Percentiles rank a stretch among this genome's conserved stretches.
Conservation (phyloP, 371 early-diverging fungal species). For the Mortierella sp. region DNA sequence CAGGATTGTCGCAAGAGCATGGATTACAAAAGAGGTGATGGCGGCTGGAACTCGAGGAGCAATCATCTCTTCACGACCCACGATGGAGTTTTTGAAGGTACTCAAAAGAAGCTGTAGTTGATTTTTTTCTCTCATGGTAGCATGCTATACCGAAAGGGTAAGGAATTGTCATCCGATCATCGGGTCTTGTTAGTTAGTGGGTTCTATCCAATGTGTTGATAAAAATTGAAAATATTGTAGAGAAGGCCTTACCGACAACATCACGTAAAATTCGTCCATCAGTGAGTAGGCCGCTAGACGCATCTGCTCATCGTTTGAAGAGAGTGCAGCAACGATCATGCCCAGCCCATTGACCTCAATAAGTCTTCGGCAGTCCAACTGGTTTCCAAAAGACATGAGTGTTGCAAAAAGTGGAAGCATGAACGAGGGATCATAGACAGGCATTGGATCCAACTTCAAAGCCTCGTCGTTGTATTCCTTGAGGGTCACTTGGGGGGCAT, state of each 20-base stretch:
- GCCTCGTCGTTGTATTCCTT: slow-evolving; percentile 21
- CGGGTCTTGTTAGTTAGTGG: background rate
- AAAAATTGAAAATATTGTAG: background rate
- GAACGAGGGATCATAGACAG: slow-evolving; percentile 75
- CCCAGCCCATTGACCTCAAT: slow-evolving; percentile 81
- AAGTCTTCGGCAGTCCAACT: slow-evolving; percentile 66
- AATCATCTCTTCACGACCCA: slow-evolving; percentile 55
- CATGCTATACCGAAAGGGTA: slow-evolving; percentile 19
- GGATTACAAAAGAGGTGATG: slow-evolving; percentile 74
- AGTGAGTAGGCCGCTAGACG: slow-evolving; percentile 73
- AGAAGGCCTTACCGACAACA: slow-evolving; percentile 60
- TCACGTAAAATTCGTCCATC: slow-evolving; percentile 71
- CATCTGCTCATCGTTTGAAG: slow-evolving; percentile 62
- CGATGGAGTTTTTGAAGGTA: slow-evolving; percentile 74
- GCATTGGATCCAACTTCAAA: slow-evolving; percentile 10
- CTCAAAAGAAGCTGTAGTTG: slow-evolving; percentile 74
- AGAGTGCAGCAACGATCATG: slow-evolving; percentile 69
- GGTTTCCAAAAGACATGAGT: slow-evolving; percentile 61
- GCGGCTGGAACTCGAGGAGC: slow-evolving; percentile 71
- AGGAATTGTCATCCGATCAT: background rate
- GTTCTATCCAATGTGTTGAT: too few relatives aligned
- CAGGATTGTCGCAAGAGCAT: slow-evolving; percentile 67
- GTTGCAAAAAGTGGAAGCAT: slow-evolving; percentile 78
- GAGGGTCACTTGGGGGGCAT: slow-evolving; percentile 6
- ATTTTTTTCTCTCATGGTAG: slow-evolving; percentile 69